Base-by-base conservation (phyloP, 129 eudicot species). In the Pseudognaphalium luteoalbum region DNA sequence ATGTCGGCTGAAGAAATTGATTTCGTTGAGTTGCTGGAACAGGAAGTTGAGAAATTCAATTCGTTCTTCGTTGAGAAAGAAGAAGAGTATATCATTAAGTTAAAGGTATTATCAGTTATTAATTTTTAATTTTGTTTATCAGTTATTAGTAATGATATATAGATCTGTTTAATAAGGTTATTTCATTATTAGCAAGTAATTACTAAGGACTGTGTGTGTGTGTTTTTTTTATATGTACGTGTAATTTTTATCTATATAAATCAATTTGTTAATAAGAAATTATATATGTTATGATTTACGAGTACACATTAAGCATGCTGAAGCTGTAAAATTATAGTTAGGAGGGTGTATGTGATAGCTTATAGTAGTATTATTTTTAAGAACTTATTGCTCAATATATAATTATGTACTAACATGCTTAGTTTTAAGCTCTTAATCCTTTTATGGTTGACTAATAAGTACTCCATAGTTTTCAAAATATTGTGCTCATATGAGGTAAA, bases 11-110 rank as follows among this genome's bases (percentile, higher is more conserved):
- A 83, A 75, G 96, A 88, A 83, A 66, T 71, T 51, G 87, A 93
- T 76, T 93, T 93, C 67, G 80, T 93, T 25, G 78, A 81, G 80
- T 68, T 88, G 80, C 69, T 93, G 78, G 96, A 93, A 77, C 89
- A 82, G 66, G 96, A 93, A 78, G 78, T 93, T 12, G 95, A 93
- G 85, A 93, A 93, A 66, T 93, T 93, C 47, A 93, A 93, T 61
- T 51, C 87, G 1, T 93, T 93, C 63, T 93, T 93, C 37, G 89
- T 90, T 25, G 98, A 93, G 83, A 81, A 90, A 68, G 96, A 93
- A 76, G 98, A 93, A 65, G 98, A 90, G 71, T 93, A 93, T 63
- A 88, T 93, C 67, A 93, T 93, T 58, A 79, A 80, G 83, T 77
- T 88, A 14, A 93, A 93, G 98, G 98, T 93, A 81, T 21, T 0